Percentiles rank a stretch among this genome's conserved stretches.
These are phyloP conservation scores for Calonectria pteridis DNA, from an alignment of 2,329 filamentous ascomycete species.

Conservation along the genomic window DNA sequence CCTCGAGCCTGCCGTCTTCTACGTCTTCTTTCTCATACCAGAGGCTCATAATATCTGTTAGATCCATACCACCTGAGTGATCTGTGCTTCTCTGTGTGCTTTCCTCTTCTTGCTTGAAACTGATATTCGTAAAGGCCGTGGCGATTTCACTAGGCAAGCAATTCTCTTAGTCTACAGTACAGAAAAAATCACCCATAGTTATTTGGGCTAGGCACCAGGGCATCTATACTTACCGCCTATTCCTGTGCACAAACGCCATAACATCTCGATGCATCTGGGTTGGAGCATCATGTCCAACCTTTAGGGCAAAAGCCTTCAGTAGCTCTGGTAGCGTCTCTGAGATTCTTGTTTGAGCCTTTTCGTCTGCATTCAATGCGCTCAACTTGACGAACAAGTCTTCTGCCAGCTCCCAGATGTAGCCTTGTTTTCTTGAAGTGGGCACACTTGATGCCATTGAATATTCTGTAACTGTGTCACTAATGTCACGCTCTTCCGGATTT, in stretches of 20 bases:
- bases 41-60: background rate
- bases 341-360: background rate
- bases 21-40: background rate
- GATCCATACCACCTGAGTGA: background rate
- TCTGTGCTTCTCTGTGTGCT: background rate
- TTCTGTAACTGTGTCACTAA: background rate
- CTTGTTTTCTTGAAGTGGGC: background rate
- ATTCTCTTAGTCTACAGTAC: background rate
- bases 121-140: background rate
- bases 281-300: background rate
- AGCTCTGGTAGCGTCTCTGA: background rate
- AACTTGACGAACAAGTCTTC: background rate
- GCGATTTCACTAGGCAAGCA: background rate
- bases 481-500: background rate
- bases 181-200: background rate
- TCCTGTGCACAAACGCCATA: conserved; percentile 7
- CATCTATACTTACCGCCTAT: conserved; percentile 7
- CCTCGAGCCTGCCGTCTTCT: background rate
- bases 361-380: background rate
- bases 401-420: background rate
- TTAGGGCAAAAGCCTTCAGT: conserved; percentile 9
- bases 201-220: too few species aligned
- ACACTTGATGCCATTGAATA: background rate
- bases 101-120: background rate
- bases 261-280: conserved; percentile 13